Base-by-base conservation (phyloP, 1,139 yeast genomes). In the Debaryomyces subglobosus region DNA sequence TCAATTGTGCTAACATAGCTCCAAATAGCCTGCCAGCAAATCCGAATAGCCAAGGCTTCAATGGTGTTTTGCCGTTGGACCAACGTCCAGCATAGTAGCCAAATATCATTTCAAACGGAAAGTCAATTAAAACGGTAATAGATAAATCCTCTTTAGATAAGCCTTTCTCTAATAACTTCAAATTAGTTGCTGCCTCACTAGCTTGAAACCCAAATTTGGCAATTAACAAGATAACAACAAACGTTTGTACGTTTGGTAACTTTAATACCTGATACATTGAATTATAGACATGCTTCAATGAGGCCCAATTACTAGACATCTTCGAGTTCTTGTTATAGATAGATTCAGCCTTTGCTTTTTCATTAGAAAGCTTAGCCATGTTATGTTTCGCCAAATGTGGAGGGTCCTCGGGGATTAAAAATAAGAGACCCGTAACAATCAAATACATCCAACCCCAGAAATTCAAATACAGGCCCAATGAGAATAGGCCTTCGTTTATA, bases 11-110 rank as follows among this genome's bases (percentile, higher is more conserved):
- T 43, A 89, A 60, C 0, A 75, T 58, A 0, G 97, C 97, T 1
- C 96, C 88, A 0, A 77, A 60, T 32, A 94, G 71, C 46, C 98
- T 75, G 2, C 98, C 98, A n/a, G 88, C 68, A 65, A 86, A 94
- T 0, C 96, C 99, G 63, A 81, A 77, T 58, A 92, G 65, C 99
- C 99, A 94, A 0, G 99, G 98, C 43, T 78, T 78, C 48, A 94
- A 74, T 0, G 97, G 82, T 20, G 78, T 69, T 42, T 77, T 72
- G 0, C 95, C 94, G 0, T 85, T 79, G 0, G 97, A 89, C 97
- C 97, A 91, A 59, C 91, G 83, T 3, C 97, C 99, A 1, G 96
- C 96, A 60, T 91, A 92, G 65, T 91, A 94, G 0, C 99, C 98
- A 69, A 94, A 92, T 3, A 94, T 69, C 65, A 94, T 86, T 65